Conservation (phyloP, 306 rosid genomes). For the Pyrus pyrifolia region DNA sequence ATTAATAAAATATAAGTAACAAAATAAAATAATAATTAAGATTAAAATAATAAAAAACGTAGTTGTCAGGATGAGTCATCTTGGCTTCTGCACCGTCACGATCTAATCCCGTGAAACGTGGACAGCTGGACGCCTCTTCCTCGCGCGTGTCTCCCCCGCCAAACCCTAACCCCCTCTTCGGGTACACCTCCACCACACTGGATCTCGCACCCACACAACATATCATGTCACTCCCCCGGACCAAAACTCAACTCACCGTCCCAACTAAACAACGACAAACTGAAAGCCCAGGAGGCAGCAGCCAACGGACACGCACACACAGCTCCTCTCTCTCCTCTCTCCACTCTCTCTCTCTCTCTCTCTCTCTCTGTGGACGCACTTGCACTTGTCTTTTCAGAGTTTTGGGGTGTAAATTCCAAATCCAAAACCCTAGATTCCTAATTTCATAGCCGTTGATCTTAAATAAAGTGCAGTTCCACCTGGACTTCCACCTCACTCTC, state of each 20-base stretch:
- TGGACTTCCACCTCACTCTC: constrained; percentile 74
- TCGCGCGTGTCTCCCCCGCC: constrained; percentile 43
- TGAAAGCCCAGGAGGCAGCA: neutral
- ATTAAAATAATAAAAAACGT: constrained; percentile 25
- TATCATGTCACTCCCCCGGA: neutral
- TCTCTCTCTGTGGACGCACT: neutral
- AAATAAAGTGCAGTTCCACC: constrained; percentile 34
- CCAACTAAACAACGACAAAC: neutral
- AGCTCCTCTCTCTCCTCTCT: neutral
- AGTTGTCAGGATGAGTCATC: constrained; percentile 60
- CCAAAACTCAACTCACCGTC: neutral
- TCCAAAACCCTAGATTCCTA: constrained; percentile 1
- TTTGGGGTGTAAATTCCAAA: neutral
- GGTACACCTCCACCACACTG: constrained; percentile 32
- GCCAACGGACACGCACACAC: neutral
- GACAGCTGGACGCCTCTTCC: constrained; percentile 47
- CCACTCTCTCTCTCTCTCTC: too few relatives aligned
- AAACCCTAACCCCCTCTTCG: constrained; percentile 29
- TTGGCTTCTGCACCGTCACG: constrained; percentile 32
- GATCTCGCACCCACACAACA: constrained; percentile 18
- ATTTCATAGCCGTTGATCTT: constrained; percentile 31
- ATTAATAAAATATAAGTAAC: neutral
- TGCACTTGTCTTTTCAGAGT: neutral
- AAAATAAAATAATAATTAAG: constrained; percentile 14
- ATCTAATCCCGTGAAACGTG: constrained; percentile 42